Percentiles rank a stretch among this genome's conserved stretches.
phyloP scores from a whole-genome alignment of 1,284 basidiomycete species.

The Apiotrichum montevideense region DNA sequence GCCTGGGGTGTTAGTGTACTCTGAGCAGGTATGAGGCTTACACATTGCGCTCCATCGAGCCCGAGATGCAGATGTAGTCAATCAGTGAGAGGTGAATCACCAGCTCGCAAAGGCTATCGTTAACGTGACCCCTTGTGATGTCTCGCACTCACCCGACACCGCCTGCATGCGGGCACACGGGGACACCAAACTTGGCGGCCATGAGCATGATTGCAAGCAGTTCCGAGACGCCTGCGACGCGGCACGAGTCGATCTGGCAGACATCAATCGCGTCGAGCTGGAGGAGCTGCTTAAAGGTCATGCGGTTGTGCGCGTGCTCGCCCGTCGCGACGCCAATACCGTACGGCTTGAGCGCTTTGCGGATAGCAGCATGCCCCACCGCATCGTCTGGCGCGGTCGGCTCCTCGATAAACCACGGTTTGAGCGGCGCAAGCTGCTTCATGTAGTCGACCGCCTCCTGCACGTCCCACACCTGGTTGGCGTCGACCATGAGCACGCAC shows the following conservation, averaged over 20 bases:
- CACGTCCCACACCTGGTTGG: slow-evolving; percentile 95
- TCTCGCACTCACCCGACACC: slow-evolving; percentile 58
- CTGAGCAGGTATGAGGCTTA: neutral
- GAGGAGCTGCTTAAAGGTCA: slow-evolving; percentile 94
- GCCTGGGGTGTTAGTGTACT: slow-evolving; percentile 50
- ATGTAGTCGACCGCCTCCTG: slow-evolving; percentile 88
- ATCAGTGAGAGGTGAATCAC: slow-evolving; percentile 55
- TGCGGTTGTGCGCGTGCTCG: slow-evolving; percentile 91
- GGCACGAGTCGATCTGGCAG: slow-evolving; percentile 92
- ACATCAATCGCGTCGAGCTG: slow-evolving; percentile 92
- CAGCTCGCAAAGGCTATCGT: slow-evolving; percentile 3
- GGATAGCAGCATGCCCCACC: slow-evolving; percentile 54
- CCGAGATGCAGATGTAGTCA: slow-evolving; percentile 87
- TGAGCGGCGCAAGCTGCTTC: slow-evolving; percentile 67
- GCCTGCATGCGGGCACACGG: slow-evolving; percentile 90
- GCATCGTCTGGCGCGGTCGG: slow-evolving; percentile 86
- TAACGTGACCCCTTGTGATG: neutral
- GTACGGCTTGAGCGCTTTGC: slow-evolving; percentile 61
- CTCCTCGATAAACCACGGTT: slow-evolving; percentile 98
- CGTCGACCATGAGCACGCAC: slow-evolving; percentile 91
- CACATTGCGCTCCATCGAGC: slow-evolving; percentile 77
- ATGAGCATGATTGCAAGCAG: slow-evolving; percentile 87
- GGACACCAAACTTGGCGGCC: slow-evolving; percentile 77
- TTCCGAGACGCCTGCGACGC: slow-evolving; percentile 87
- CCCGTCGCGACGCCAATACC: slow-evolving; percentile 92